Evolutionary conservation across 805 yeast species (phyloP).

Genomic region (Lipomyces orientalis): DNA sequence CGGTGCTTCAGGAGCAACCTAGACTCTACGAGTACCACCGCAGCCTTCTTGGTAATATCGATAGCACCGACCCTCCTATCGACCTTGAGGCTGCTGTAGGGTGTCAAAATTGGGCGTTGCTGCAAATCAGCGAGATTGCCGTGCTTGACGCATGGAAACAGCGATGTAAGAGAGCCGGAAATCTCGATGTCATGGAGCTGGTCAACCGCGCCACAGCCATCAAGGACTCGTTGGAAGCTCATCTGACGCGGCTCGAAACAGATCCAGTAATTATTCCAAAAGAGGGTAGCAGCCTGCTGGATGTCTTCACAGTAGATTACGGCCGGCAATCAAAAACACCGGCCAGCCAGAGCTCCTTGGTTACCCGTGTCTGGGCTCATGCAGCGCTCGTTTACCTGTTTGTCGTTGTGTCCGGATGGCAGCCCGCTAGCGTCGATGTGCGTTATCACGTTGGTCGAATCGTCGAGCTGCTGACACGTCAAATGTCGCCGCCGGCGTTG

Average conservation of each 20-base stretch:
- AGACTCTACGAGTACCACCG: background rate
- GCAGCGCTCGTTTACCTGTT: background rate
- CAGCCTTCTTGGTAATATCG: background rate
- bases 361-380: background rate
- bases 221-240: background rate
- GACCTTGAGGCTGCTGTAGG: background rate
- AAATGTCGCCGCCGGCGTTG: background rate
- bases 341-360: background rate
- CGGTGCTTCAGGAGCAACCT: background rate
- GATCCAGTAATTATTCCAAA: background rate
- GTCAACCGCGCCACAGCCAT: background rate
- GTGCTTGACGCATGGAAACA: background rate
- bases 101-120: background rate
- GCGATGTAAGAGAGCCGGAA: background rate
- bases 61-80: background rate
- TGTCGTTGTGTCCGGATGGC: constrained; percentile 3
- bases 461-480: background rate
- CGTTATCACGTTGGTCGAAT: background rate
- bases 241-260: background rate
- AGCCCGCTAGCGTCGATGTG: background rate
- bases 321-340: background rate
- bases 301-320: background rate
- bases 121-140: background rate
- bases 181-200: background rate
- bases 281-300: background rate